Evolutionary conservation across 768 basidiomycete species (phyloP), one percentile per base, ranked within the genome.

Genomic region (Lentinula detonsa): DNA sequence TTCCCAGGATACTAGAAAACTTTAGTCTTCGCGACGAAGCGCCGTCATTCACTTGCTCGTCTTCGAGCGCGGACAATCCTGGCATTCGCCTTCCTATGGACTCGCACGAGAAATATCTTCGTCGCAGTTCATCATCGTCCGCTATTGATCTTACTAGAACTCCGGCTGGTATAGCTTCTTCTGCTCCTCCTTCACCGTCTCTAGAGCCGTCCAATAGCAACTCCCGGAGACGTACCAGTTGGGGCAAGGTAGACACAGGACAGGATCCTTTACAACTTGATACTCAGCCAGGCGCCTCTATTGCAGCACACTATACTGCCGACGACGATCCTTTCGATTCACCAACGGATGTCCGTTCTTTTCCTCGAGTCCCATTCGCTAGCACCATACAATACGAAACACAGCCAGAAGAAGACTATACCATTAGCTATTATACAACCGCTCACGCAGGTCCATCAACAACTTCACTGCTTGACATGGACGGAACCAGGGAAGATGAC

Each of bases 141-240:
- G 84, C 81, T 43, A 67, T 86, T 62, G 81, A 87, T 70, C 68
- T 87, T 39, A 72, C 80, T 49, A 71, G 76, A n/a, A 74, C 80
- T 3, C 70, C 76, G 43, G 68, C 80, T 52, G 80, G 79, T 33
- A 70, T 84, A 61, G 72, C 70, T 61, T 66, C 61, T 58, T 75
- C 79, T 45, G 74, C 72, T 21, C 84, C 85, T 15, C 69, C 79
- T 40, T 85, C 86, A 10, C 84, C 86, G n/a, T 76, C 83, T 33
- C 73, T 81, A 28, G 82, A 82, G 33, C 81, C 85, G 18, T 76
- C 81, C 2, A 77, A 80, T 61, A 75, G 75, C 52, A 71, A 76
- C 63, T 68, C 86, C 40, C 78, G 86, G 63, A 74, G 85, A 54
- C 78, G 87, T 61, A 70, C 76, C 1, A 88, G 87, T 67, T 85